Conservation (phyloP, 2,329 filamentous ascomycete genomes). For the Colletotrichum endophyticum region DNA sequence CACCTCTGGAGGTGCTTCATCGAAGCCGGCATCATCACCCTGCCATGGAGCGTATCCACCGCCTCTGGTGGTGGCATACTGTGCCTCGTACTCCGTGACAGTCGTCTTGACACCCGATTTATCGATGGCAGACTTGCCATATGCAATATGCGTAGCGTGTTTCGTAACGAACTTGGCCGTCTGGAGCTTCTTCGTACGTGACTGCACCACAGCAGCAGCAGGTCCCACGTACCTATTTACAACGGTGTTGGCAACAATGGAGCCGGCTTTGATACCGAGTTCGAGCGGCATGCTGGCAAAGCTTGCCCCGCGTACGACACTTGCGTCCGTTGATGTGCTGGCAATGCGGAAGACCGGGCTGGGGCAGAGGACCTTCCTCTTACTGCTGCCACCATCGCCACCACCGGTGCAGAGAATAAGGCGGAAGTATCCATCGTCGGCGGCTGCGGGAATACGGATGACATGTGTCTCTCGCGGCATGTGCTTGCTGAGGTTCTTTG, state of each 20-base stretch:
- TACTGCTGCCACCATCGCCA: constrained; percentile 26
- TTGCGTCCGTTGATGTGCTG: constrained; percentile 66
- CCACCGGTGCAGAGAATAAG: constrained; percentile 61
- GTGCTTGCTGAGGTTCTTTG: constrained; percentile 51
- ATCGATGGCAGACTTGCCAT: constrained; percentile 30
- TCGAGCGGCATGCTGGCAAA: constrained; percentile 70
- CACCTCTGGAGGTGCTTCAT: constrained; percentile 36
- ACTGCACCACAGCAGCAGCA: constrained; percentile 41
- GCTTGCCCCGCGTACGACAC: constrained; percentile 68
- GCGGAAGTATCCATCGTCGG: constrained; percentile 71
- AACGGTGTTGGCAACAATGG: constrained; percentile 50
- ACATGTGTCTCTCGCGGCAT: constrained; percentile 66
- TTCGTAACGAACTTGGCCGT: not conserved
- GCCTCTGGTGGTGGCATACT: constrained; percentile 37
- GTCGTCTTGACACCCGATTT: constrained; percentile 32
- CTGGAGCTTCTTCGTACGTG: constrained; percentile 37
- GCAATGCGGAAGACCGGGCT: constrained; percentile 74
- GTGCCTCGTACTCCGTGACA: constrained; percentile 37
- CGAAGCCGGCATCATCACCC: constrained; percentile 28
- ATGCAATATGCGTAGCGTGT: not conserved
- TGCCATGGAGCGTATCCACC: constrained; percentile 40
- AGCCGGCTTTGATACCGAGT: constrained; percentile 63
- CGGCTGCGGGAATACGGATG: constrained; percentile 66
- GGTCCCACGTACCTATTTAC: constrained; percentile 46
- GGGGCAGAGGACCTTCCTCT: constrained; percentile 65